Evolutionary conservation across 2,329 filamentous ascomycete species (phyloP), one percentile per base, ranked within the genome.

Genomic region (Xylaria multiplex): DNA sequence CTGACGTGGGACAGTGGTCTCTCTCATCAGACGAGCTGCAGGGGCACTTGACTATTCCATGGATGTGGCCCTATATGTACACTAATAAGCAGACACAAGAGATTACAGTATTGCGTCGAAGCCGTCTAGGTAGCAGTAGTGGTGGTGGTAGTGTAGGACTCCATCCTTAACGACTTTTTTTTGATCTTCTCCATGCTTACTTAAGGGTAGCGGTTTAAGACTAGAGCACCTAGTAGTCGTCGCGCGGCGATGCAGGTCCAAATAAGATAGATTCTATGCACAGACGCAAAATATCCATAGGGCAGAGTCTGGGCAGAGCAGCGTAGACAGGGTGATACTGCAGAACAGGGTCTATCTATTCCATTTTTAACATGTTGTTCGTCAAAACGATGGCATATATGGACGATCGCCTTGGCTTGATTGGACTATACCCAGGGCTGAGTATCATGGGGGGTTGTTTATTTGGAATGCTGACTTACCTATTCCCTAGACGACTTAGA

Each of bases 401-500:
- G 37, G 59, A 16, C 19, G 50, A 60, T 59, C 56, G 19, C 14
- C 40, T 9, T n/a, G 9, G n/a, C 9, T 35, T 58, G 22, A 68
- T 68, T 68, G 66, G 66, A 24, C 32, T 45, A 11, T 6, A 30
- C 43, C 14, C 35, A 67, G 61, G 50, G 61, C 67, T 67, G 67
- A 65, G 45, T 27, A 48, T 22, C 43, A 49, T 59, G 40, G 43
- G 57, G 54, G 49, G 19, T 45, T 11, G 50, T 43, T 61, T 49
- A 69, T 69, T 69, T 69, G 65, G 61, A 69, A 69, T 69, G 65
- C 58, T 67, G 56, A 62, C 67, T 58, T 62, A 43, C 16, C 16
- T 57, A 52, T 56, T 58, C 40, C 63, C 64, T 55, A 62, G 40
- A 37, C 45, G 43, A 55, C 58, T 46, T 30, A 49, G 54, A 35